These are phyloP conservation scores for Penicillium hesseltinei DNA, from an alignment of 2,329 filamentous ascomycete genomes.

Conservation along the genomic window DNA sequence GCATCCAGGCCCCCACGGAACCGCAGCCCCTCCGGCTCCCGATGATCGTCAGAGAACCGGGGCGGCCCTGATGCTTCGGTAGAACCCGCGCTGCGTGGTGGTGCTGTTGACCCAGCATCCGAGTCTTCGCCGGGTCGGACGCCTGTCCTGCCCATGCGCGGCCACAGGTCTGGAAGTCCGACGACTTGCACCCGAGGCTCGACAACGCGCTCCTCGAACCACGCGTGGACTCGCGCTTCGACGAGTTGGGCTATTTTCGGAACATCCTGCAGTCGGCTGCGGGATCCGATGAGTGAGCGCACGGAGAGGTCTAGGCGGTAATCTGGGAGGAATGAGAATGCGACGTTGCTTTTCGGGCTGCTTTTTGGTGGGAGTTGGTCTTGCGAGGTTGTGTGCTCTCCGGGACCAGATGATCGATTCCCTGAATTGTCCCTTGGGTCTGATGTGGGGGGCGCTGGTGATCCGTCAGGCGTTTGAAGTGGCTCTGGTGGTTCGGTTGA, in stretches of 20 bases:
- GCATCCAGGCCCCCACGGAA: conserved; percentile 31
- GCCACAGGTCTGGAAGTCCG: conserved; percentile 61
- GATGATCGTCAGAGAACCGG: conserved; percentile 22
- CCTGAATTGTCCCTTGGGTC: conserved; percentile 8
- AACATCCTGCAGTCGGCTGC: conserved; percentile 62
- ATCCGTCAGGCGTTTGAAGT: conserved; percentile 36
- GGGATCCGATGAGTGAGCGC: conserved; percentile 61
- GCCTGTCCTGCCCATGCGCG: conserved; percentile 53
- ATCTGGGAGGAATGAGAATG: conserved; percentile 77
- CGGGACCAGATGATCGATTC: conserved; percentile 5
- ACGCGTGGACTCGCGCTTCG: conserved; percentile 62
- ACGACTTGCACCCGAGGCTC: conserved; percentile 66
- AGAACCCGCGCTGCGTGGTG: conserved; percentile 31
- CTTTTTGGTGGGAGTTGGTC: conserved; percentile 36
- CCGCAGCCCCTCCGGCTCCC: conserved; percentile 34
- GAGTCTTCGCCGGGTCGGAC: conserved; percentile 45
- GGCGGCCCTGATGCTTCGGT: conserved; percentile 27
- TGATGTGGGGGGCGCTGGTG: conserved; percentile 29
- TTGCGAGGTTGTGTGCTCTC: conserved; percentile 5
- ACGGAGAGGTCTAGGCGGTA: conserved; percentile 66
- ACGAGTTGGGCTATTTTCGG: conserved; percentile 66
- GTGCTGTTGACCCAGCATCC: conserved; percentile 34
- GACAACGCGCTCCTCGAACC: conserved; percentile 66
- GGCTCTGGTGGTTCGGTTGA: conserved; percentile 37
- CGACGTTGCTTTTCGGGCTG: conserved; percentile 77